These are phyloP conservation scores for Cyclocybe aegerita DNA, from an alignment of 768 basidiomycete genomes.

Conservation along the genomic window DNA sequence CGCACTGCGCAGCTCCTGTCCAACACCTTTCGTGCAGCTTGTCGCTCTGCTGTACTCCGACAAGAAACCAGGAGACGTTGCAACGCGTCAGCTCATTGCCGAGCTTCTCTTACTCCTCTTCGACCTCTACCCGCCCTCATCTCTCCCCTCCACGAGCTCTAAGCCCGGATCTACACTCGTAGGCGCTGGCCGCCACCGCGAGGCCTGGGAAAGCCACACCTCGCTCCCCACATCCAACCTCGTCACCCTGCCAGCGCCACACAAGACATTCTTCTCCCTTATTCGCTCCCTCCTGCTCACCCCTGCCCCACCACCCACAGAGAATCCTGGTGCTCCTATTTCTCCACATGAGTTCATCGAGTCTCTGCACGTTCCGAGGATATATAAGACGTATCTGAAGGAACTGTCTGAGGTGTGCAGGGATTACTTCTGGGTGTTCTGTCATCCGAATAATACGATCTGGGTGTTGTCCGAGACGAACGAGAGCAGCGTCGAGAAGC, in stretches of 20 bases:
- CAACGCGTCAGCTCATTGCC: slow-evolving; percentile 85
- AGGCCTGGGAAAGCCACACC: slow-evolving; percentile 57
- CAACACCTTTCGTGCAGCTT: slow-evolving; percentile 84
- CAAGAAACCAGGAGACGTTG: slow-evolving; percentile 96
- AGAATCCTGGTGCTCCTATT: slow-evolving; percentile 31
- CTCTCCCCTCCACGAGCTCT: slow-evolving; percentile 54
- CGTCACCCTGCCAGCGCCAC: slow-evolving; percentile 69
- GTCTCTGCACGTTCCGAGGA: slow-evolving; percentile 32
- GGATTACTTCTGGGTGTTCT: slow-evolving; percentile 97
- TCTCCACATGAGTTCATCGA: slow-evolving; percentile 79
- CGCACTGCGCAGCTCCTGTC: slow-evolving; percentile 86
- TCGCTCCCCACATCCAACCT: slow-evolving; percentile 42
- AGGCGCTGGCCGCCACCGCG: slow-evolving; percentile 36
- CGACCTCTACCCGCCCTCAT: slow-evolving; percentile 79
- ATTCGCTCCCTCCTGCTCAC: slow-evolving; percentile 73
- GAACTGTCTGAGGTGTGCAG: slow-evolving; percentile 81
- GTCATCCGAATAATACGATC: slow-evolving; percentile 90
- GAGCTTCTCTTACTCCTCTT: slow-evolving; percentile 87
- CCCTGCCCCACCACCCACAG: slow-evolving; percentile 34
- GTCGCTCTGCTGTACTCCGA: slow-evolving; percentile 89
- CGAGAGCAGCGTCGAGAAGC: slow-evolving; percentile 82
- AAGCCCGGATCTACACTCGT: slow-evolving; percentile 18
- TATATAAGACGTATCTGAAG: slow-evolving; percentile 38
- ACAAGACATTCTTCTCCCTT: slow-evolving; percentile 71
- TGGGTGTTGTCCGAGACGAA: slow-evolving; percentile 87